Conservation (phyloP, 768 basidiomycete genomes). For the Collybiopsis luxurians region DNA sequence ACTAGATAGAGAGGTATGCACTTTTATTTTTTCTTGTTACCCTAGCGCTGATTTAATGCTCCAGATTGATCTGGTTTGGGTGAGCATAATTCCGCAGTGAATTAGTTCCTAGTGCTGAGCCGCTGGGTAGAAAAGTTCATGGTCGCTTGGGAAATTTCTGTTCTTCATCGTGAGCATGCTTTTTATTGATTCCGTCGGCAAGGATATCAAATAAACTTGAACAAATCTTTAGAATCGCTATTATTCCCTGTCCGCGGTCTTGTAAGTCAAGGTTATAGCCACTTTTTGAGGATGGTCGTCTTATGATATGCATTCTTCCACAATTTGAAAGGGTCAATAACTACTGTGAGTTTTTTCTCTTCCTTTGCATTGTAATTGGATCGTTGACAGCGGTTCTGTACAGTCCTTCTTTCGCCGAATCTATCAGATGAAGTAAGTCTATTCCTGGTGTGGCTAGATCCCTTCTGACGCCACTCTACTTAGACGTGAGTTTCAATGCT, state of each 20-base stretch:
- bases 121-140: slow-evolving; percentile 39
- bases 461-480: background rate
- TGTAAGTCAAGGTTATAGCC: slow-evolving; percentile 49
- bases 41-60: background rate
- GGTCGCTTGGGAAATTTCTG: slow-evolving; percentile 51
- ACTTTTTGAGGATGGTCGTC: background rate
- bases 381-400: background rate
- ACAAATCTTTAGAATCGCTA: slow-evolving; percentile 50
- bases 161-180: slow-evolving; percentile 55
- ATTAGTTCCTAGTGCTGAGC: background rate
- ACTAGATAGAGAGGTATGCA: background rate
- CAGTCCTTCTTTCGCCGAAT: background rate
- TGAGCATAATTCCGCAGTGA: slow-evolving; percentile 15
- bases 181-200: slow-evolving; percentile 1
- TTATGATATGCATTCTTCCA: background rate
- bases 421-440: slow-evolving; percentile 27
- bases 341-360: slow-evolving; percentile 35
- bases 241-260: slow-evolving; percentile 44
- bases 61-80: slow-evolving; percentile 57
- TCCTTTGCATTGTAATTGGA: background rate
- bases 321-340: slow-evolving; percentile 48
- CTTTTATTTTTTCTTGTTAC: no score
- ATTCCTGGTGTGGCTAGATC: background rate
- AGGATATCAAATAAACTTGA: background rate
- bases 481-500: background rate